Conservation (phyloP, 768 basidiomycete genomes). For the Hygrophorus pudorinus region DNA sequence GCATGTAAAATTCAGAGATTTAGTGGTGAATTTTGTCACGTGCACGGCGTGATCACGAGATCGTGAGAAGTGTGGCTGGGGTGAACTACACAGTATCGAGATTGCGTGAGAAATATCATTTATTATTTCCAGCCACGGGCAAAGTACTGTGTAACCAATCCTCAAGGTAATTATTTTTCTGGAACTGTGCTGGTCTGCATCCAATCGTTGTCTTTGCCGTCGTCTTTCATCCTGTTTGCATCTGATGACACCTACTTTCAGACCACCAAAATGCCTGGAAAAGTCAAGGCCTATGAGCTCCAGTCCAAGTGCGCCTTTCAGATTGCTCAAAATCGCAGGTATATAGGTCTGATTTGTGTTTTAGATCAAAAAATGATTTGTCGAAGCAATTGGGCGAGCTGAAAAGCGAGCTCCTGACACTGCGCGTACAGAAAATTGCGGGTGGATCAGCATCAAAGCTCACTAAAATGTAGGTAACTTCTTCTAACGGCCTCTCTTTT, state of each 20-base stretch:
- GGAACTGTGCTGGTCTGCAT: too few species aligned
- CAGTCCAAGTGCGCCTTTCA: conserved; percentile 71
- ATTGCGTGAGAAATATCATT: not conserved
- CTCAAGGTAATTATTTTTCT: conserved; percentile 36
- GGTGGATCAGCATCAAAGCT: conserved; percentile 93
- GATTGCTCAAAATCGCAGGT: not conserved
- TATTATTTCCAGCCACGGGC: conserved; percentile 14
- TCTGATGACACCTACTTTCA: conserved; percentile 6
- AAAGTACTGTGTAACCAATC: conserved; percentile 31
- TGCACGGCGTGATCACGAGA: not conserved
- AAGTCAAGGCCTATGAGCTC: conserved; percentile 95
- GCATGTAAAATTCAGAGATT: conserved; percentile 49
- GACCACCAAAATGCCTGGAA: conserved; percentile 65
- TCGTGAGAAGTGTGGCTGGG: conserved; percentile 4
- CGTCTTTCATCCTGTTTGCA: not conserved
- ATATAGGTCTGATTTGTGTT: conserved; percentile 1
- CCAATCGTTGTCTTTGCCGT: too few species aligned
- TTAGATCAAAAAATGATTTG: conserved; percentile 94
- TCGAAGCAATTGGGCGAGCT: conserved; percentile 87
- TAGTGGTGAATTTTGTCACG: conserved; percentile 26
- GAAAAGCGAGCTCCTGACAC: conserved; percentile 86
- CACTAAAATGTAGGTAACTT: conserved; percentile 80
- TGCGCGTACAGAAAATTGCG: conserved; percentile 97
- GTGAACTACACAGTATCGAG: conserved; percentile 3
- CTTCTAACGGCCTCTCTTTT: not conserved